Evolutionary conservation across 2,329 filamentous ascomycete species (phyloP).

Genomic region (Aspergillus fischeri): DNA sequence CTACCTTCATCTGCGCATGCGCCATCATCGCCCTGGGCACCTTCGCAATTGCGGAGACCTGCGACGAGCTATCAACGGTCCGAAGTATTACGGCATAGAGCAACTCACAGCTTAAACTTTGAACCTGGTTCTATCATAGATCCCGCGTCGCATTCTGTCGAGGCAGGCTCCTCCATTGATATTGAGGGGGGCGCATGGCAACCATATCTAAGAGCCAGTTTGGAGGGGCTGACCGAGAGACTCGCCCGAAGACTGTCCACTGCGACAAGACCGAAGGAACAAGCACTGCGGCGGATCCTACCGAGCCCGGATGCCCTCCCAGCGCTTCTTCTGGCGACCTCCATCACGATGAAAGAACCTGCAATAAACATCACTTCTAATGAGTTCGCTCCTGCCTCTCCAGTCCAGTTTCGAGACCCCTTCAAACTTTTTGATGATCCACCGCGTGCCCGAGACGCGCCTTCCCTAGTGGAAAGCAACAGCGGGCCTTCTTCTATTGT

Average conservation of each 20-base stretch:
- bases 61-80: slow-evolving; percentile 62
- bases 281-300: slow-evolving; percentile 41
- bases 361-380: slow-evolving; percentile 23
- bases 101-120: slow-evolving; percentile 29
- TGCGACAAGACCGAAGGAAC: slow-evolving; percentile 30
- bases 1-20: slow-evolving; percentile 30
- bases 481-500: slow-evolving; percentile 14
- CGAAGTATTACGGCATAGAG: slow-evolving; percentile 47
- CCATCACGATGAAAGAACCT: slow-evolving; percentile 24
- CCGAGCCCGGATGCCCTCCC: slow-evolving; percentile 43
- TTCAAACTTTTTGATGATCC: slow-evolving; percentile 20
- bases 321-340: slow-evolving; percentile 46
- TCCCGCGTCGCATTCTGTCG: slow-evolving; percentile 1
- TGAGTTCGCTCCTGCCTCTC: slow-evolving; percentile 16
- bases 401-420: slow-evolving; percentile 30
- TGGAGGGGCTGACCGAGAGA: slow-evolving; percentile 25
- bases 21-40: slow-evolving; percentile 37
- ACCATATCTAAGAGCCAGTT: slow-evolving; percentile 36
- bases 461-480: slow-evolving; percentile 8
- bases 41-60: slow-evolving; percentile 53
- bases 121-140: slow-evolving; percentile 19
- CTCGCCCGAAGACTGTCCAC: slow-evolving; percentile 40
- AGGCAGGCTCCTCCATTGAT: slow-evolving; percentile 6
- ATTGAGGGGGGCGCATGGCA: slow-evolving; percentile 27
- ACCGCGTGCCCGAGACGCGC: slow-evolving; percentile 5